A percentile compares a stretch with the other conserved stretches of the same genome.
Conservation (phyloP, 139 green algal species). For the Micromonas commoda region DNA sequence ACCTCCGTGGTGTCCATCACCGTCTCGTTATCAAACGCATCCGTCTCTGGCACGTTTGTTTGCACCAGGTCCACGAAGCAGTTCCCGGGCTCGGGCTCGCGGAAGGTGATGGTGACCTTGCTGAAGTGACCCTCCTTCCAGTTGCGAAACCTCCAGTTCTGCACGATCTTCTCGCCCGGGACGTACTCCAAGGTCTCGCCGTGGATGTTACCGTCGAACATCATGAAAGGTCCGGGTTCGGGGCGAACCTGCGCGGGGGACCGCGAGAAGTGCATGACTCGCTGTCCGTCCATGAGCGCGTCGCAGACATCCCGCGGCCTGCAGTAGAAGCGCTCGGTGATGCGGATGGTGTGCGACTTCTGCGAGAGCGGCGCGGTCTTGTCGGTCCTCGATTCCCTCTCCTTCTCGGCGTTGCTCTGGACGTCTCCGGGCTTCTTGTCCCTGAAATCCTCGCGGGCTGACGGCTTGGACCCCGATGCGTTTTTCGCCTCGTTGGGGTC, state of each 20-base stretch:
- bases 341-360: slow-evolving; percentile 35
- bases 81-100: slow-evolving; percentile 42
- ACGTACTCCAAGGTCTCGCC: slow-evolving; percentile 35
- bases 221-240: slow-evolving; percentile 34
- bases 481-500: too few species aligned
- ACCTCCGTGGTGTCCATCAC: slow-evolving; percentile 32
- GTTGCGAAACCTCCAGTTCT: slow-evolving; percentile 50
- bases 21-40: slow-evolving; percentile 32
- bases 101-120: slow-evolving; percentile 34
- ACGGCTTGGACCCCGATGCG: background rate
- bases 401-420: slow-evolving; percentile 20
- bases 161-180: slow-evolving; percentile 37
- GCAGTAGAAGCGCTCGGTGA: slow-evolving; percentile 38
- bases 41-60: slow-evolving; percentile 37
- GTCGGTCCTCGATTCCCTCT: slow-evolving; percentile 15
- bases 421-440: background rate
- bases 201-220: slow-evolving; percentile 44
- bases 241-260: background rate
- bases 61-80: slow-evolving; percentile 45
- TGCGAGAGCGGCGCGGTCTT: slow-evolving; percentile 15
- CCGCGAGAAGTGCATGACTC: slow-evolving; percentile 46
- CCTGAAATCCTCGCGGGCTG: slow-evolving; percentile 9
- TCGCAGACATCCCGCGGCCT: slow-evolving; percentile 45
- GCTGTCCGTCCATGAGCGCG: slow-evolving; percentile 35
- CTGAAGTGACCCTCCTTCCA: slow-evolving; percentile 43